These are phyloP conservation scores for Thymus mandschuricus DNA, from an alignment of 257 asterid genomes.

Conservation along the genomic window DNA sequence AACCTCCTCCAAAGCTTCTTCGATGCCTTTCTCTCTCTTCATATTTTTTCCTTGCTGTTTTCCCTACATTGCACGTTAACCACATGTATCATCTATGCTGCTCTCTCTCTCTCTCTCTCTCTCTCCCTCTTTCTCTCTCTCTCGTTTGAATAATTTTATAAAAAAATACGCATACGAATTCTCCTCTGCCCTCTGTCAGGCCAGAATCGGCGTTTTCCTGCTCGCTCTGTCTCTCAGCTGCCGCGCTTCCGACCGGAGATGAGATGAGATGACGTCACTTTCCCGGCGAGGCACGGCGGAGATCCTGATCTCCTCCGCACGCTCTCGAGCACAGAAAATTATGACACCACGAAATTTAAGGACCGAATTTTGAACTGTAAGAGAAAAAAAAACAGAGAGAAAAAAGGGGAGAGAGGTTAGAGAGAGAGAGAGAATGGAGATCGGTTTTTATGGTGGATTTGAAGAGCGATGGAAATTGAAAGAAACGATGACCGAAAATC, in stretches of 20 bases:
- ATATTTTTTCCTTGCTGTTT: conserved; percentile 49
- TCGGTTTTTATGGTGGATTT: conserved; percentile 41
- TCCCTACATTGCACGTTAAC: conserved; percentile 88
- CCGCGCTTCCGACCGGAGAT: conserved; percentile 41
- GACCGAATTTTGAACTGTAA: conserved; percentile 21
- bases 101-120: conserved; percentile 36
- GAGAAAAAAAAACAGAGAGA: conserved; percentile 9
- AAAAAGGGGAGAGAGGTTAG: conserved; percentile 19
- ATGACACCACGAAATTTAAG: background rate
- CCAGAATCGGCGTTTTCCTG: conserved; percentile 18
- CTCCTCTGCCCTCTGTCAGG: conserved; percentile 41
- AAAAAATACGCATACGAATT: conserved; percentile 35
- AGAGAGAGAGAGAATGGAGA: conserved; percentile 33
- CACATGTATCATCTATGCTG: conserved; percentile 47
- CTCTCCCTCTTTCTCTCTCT: conserved; percentile 34
- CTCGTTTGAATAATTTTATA: conserved; percentile 30
- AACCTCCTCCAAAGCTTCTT: conserved; percentile 69
- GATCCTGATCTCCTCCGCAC: conserved; percentile 59
- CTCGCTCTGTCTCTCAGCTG: conserved; percentile 34
- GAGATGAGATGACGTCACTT: conserved; percentile 7
- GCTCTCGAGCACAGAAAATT: conserved; percentile 22
- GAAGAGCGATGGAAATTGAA: conserved; percentile 34
- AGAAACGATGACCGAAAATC: conserved; percentile 14
- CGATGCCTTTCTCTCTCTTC: conserved; percentile 58
- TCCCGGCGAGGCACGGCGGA: conserved; percentile 60